Evolutionary conservation across 2,329 filamentous ascomycete genomes (phyloP).

Genomic region (Torrubiella hemipterigena): DNA sequence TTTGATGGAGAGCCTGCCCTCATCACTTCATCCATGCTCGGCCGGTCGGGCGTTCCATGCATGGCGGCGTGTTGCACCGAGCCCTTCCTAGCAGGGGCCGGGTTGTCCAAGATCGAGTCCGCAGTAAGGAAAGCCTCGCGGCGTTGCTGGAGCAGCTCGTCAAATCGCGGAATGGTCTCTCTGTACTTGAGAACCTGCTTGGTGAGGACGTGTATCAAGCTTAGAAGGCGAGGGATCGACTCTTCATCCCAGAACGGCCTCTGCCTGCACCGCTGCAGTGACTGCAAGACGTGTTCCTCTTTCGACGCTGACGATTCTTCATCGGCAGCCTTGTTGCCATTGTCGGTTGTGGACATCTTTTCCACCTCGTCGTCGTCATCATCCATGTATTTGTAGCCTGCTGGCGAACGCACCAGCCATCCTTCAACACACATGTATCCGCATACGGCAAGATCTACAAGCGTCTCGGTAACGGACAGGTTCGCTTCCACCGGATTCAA

Average conservation of each 20-base stretch:
- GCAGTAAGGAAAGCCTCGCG: conserved; percentile 53
- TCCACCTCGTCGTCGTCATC: conserved; percentile 24
- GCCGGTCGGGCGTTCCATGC: conserved; percentile 27
- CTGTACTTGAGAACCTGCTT: conserved; percentile 33
- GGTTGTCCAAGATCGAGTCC: conserved; percentile 31
- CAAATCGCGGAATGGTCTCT: conserved; percentile 54
- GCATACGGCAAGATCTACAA: conserved; percentile 74
- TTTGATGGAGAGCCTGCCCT: conserved; percentile 39
- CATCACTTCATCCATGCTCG: conserved; percentile 28
- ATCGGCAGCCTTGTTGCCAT: neutral
- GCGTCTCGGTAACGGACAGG: conserved; percentile 69
- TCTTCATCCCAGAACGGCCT: conserved; percentile 40
- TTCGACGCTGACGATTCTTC: conserved; percentile 2
- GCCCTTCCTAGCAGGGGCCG: conserved; percentile 14
- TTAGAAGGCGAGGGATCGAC: conserved; percentile 41
- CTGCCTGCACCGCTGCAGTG: conserved; percentile 38
- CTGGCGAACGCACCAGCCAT: conserved; percentile 73
- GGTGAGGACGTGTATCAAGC: conserved; percentile 45
- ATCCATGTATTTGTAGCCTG: conserved; percentile 45
- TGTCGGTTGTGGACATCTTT: conserved; percentile 4
- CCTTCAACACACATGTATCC: conserved; percentile 75
- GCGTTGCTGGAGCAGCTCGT: conserved; percentile 55
- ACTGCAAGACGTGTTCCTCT: conserved; percentile 26
- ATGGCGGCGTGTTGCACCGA: conserved; percentile 19
- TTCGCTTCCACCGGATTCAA: conserved; percentile 88